Evolutionary conservation across 257 asterid species (phyloP).

Genomic region (Jaltomata sinuosa): DNA sequence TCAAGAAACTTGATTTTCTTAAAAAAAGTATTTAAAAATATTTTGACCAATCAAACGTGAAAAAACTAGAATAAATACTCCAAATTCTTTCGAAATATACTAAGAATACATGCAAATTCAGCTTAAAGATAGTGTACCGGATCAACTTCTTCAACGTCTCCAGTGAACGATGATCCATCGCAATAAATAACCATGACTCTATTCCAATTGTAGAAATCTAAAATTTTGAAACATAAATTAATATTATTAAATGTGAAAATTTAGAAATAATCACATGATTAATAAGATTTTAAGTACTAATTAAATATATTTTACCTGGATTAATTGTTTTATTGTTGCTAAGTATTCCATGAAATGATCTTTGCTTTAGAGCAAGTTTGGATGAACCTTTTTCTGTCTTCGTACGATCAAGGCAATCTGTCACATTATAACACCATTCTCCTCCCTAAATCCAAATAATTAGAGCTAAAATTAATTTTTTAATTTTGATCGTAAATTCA

Average conservation of each 20-base stretch:
- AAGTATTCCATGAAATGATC: background rate
- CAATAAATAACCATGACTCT: slow-evolving; percentile 87
- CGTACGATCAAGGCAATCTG: background rate
- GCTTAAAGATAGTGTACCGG: background rate
- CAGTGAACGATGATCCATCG: slow-evolving; percentile 90
- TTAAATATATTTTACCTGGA: background rate
- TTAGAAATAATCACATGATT: background rate
- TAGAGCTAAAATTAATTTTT: background rate
- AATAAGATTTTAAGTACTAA: background rate
- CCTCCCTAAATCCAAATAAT: slow-evolving; percentile 2
- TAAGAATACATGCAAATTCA: background rate
- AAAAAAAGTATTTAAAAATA: too few relatives aligned
- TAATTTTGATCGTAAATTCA: too few relatives aligned
- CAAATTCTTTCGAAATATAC: background rate
- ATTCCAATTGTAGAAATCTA: slow-evolving; percentile 95
- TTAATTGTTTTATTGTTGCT: background rate
- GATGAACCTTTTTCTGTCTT: background rate
- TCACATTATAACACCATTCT: background rate
- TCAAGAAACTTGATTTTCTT: too few relatives aligned
- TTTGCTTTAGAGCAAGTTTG: background rate
- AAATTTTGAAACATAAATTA: background rate
- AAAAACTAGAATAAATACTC: background rate
- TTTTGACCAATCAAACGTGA: background rate
- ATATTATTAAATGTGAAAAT: background rate
- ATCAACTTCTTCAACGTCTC: slow-evolving; percentile 50